Evolutionary conservation across 1,284 basidiomycete genomes (phyloP).

Genomic region (Ustilago cynodontis): DNA sequence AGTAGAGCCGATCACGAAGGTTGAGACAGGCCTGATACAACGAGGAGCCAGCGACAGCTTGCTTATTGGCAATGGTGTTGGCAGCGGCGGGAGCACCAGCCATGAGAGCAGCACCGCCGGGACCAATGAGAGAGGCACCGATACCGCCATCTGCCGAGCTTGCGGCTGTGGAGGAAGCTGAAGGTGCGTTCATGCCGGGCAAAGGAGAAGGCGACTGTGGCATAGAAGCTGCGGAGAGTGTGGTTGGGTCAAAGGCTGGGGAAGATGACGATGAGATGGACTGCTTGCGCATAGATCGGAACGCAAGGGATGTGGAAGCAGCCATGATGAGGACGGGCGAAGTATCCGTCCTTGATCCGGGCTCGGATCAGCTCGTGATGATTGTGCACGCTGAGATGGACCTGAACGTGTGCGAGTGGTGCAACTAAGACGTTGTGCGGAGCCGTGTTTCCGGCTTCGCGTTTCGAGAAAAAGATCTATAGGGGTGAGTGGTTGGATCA

Average conservation of each 20-base stretch:
- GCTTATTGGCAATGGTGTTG: constrained; percentile 64
- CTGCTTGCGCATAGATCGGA: constrained; percentile 50
- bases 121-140: constrained; percentile 54
- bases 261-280: constrained; percentile 40
- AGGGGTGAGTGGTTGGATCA: neutral
- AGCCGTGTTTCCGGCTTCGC: neutral
- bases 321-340: constrained; percentile 33
- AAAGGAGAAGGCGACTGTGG: constrained; percentile 35
- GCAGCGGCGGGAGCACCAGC: constrained; percentile 61
- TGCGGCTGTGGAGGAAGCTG: constrained; percentile 24
- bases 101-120: constrained; percentile 54
- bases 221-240: constrained; percentile 38
- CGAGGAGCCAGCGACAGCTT: constrained; percentile 63
- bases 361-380: constrained; percentile 6
- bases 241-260: constrained; percentile 36
- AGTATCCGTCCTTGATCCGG: constrained; percentile 8
- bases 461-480: neutral
- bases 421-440: neutral
- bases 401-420: neutral
- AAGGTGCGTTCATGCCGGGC: constrained; percentile 29
- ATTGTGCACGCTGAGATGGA: neutral
- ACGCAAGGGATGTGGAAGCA: constrained; percentile 45
- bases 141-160: constrained; percentile 59
- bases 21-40: constrained; percentile 71
- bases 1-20: constrained; percentile 69